These are phyloP conservation scores for Aphanomyces stellatus DNA, from an alignment of 352 stramenopile genomes.

Conservation along the genomic window DNA sequence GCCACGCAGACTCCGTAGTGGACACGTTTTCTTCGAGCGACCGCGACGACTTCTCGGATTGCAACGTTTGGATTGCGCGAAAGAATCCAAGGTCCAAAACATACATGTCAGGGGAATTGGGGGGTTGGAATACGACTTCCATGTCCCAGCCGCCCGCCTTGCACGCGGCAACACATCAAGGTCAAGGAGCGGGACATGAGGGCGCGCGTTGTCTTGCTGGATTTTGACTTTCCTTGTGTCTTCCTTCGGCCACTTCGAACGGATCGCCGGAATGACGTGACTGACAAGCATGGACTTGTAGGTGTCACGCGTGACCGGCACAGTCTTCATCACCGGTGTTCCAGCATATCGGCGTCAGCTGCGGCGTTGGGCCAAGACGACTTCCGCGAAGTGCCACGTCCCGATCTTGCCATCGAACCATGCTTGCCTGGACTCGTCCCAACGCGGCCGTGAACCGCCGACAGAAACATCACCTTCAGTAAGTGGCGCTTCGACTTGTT, in stretches of 20 bases:
- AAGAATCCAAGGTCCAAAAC: constrained; percentile 27
- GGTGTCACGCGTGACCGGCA: background rate
- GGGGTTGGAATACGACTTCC: constrained; percentile 19
- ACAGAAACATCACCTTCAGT: background rate
- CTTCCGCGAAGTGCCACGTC: background rate
- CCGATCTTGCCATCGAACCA: constrained; percentile 3
- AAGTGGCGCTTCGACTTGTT: background rate
- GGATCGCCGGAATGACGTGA: background rate
- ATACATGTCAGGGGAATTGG: constrained; percentile 27
- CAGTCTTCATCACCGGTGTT: background rate
- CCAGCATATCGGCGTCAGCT: background rate
- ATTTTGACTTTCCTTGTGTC: background rate
- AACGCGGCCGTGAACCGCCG: background rate
- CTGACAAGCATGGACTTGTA: background rate
- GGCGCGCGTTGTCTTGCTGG: constrained; percentile 26
- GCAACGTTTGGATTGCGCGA: constrained; percentile 21
- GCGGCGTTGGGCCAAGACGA: background rate
- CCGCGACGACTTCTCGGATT: background rate
- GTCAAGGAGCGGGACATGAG: constrained; percentile 19
- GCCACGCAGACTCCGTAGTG: background rate
- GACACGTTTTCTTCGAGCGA: background rate
- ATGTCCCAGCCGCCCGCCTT: constrained; percentile 22
- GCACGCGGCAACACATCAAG: constrained; percentile 12
- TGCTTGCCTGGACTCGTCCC: background rate
- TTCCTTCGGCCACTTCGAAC: background rate